Conservation (phyloP, 2,329 filamentous ascomycete genomes). For the Fusarium falciforme region DNA sequence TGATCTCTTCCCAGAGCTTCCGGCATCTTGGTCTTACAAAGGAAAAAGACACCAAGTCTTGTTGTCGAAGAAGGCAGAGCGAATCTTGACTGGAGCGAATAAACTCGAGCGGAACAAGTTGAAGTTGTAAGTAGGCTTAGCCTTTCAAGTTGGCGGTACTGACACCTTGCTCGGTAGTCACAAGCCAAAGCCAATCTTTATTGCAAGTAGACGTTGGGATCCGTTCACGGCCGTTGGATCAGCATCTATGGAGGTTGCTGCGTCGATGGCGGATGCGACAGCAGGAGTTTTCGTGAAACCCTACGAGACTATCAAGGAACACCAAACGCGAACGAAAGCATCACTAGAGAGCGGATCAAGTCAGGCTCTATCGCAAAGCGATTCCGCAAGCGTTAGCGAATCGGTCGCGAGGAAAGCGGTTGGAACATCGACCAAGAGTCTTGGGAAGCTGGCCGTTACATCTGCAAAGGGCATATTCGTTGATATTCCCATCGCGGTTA, state of each 20-base stretch:
- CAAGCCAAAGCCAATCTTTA: neutral
- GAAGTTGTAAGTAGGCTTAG: neutral
- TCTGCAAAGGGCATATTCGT: neutral
- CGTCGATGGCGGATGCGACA: neutral
- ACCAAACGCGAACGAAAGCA: neutral
- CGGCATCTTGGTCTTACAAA: neutral
- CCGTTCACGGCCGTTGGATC: constrained; percentile 1
- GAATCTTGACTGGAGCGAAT: neutral
- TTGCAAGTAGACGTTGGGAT: constrained; percentile 1
- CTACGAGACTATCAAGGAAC: neutral
- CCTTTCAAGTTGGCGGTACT: neutral
- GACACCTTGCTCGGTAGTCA: neutral
- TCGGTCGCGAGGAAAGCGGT: neutral
- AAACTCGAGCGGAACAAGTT: neutral
- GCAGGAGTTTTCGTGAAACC: neutral
- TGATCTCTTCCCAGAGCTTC: neutral
- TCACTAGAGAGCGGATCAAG: neutral
- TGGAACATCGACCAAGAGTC: neutral
- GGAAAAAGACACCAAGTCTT: neutral
- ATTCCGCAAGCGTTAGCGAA: neutral
- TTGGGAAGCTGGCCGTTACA: neutral
- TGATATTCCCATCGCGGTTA: neutral
- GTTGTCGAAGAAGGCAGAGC: neutral
- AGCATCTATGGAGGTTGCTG: neutral
- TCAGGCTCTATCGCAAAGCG: neutral